Conservation (phyloP, 352 stramenopile species). For the Phytophthora vignae region DNA sequence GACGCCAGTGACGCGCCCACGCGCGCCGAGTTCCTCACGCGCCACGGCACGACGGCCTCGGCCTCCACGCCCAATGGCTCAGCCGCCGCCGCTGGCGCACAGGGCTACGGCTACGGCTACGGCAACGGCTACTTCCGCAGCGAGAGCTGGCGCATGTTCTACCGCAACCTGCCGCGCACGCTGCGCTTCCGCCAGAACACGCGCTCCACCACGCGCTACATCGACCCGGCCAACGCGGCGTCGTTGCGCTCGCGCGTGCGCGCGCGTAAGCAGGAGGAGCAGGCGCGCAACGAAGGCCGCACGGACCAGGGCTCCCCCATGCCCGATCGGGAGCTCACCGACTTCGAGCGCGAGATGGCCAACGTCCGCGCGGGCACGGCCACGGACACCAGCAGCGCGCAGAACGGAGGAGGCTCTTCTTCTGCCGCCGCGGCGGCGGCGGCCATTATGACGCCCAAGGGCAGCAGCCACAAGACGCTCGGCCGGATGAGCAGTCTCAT, state of each 20-base stretch:
- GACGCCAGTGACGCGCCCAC: slow-evolving; percentile 37
- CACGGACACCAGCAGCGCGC: slow-evolving; percentile 24
- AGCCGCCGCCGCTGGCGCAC: slow-evolving; percentile 1
- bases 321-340: slow-evolving; percentile 38
- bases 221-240: slow-evolving; percentile 73
- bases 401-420: slow-evolving; percentile 6
- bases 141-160: slow-evolving; percentile 70
- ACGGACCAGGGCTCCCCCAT: slow-evolving; percentile 36
- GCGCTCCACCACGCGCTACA: slow-evolving; percentile 78
- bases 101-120: slow-evolving; percentile 4
- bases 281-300: slow-evolving; percentile 41
- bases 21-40: slow-evolving; percentile 24
- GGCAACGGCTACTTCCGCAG: slow-evolving; percentile 30
- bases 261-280: slow-evolving; percentile 60
- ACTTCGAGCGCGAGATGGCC: slow-evolving; percentile 67
- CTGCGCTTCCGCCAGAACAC: slow-evolving; percentile 83
- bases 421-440: background rate
- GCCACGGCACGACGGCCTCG: background rate
- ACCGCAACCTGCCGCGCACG: slow-evolving; percentile 69
- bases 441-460: slow-evolving; percentile 42
- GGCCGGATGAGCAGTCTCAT: slow-evolving; percentile 64
- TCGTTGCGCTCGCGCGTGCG: slow-evolving; percentile 65
- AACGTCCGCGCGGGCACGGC: slow-evolving; percentile 20
- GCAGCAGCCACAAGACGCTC: slow-evolving; percentile 39
- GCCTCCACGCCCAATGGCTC: too few relatives aligned